Conservation (phyloP, 2,329 filamentous ascomycete genomes). For the Graphilbum ipis-grandicollis region DNA sequence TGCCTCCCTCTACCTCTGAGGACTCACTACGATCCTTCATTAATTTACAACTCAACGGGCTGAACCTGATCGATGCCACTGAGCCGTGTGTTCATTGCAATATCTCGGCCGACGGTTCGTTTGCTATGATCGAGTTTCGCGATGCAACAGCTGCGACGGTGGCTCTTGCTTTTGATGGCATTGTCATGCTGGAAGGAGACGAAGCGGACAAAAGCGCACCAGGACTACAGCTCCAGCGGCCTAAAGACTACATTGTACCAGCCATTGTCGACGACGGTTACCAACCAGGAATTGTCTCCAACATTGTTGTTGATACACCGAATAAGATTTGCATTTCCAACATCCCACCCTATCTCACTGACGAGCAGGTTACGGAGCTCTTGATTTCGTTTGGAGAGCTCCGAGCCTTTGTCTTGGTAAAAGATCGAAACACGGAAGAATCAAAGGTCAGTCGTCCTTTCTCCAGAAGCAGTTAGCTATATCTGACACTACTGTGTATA, state of each 20-base stretch:
- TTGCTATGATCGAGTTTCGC: conserved; percentile 85
- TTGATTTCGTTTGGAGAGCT: conserved; percentile 82
- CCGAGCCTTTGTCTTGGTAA: conserved; percentile 80
- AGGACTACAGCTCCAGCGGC: conserved; percentile 63
- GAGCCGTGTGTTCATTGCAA: conserved; percentile 79
- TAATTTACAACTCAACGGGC: conserved; percentile 89
- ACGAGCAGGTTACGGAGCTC: conserved; percentile 83
- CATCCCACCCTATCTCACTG: conserved; percentile 71
- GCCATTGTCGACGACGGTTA: conserved; percentile 54
- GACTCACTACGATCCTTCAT: conserved; percentile 71
- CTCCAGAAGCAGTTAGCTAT: too few relatives aligned
- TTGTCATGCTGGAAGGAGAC: conserved; percentile 65
- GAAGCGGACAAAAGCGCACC: conserved; percentile 25
- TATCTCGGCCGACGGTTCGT: conserved; percentile 59
- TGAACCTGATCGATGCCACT: conserved; percentile 71
- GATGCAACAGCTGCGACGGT: conserved; percentile 76
- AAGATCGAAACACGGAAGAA: conserved; percentile 70
- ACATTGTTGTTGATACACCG: conserved; percentile 71
- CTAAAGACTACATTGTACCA: conserved; percentile 94
- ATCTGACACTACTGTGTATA: too few relatives aligned
- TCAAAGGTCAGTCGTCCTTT: conserved; percentile 49
- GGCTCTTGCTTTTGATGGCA: conserved; percentile 76
- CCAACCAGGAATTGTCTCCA: conserved; percentile 61
- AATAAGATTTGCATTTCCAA: conserved; percentile 92
- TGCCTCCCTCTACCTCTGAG: conserved; percentile 57